Conservation (phyloP, 2,329 filamentous ascomycete species). For the Cercospora beticola region DNA sequence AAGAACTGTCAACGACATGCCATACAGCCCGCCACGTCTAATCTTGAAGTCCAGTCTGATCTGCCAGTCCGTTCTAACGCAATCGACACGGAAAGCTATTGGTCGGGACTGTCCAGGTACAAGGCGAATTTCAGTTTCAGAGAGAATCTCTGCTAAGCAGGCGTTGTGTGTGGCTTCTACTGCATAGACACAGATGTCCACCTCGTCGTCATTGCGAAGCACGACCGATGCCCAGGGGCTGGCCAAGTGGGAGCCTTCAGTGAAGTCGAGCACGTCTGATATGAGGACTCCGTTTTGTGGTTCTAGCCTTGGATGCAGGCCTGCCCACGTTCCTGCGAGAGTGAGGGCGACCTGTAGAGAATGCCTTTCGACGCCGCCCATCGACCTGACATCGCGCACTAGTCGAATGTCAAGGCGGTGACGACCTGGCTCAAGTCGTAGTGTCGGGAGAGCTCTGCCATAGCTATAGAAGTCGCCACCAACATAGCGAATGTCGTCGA, state of each 20-base stretch:
- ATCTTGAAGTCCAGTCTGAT: slow-evolving; percentile 25
- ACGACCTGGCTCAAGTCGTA: slow-evolving; percentile 51
- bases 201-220: slow-evolving; percentile 46
- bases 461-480: slow-evolving; percentile 59
- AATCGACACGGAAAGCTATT: slow-evolving; percentile 41
- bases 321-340: slow-evolving; percentile 32
- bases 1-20: slow-evolving; percentile 14
- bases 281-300: slow-evolving; percentile 41
- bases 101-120: slow-evolving; percentile 45
- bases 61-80: slow-evolving; percentile 19
- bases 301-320: slow-evolving; percentile 31
- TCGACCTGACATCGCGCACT: slow-evolving; percentile 57
- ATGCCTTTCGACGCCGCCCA: slow-evolving; percentile 54
- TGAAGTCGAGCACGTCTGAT: slow-evolving; percentile 50
- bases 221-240: slow-evolving; percentile 51
- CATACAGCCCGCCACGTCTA: slow-evolving; percentile 11
- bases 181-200: slow-evolving; percentile 24
- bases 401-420: slow-evolving; percentile 56
- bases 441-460: slow-evolving; percentile 50
- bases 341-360: slow-evolving; percentile 46
- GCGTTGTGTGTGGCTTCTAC: slow-evolving; percentile 21
- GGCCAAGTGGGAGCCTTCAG: slow-evolving; percentile 44
- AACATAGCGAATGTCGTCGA: slow-evolving; percentile 54
- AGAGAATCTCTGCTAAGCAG: slow-evolving; percentile 23
- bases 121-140: slow-evolving; percentile 21